Evolutionary conservation across 176 grass and related monocot genomes (phyloP).

Genomic region (Cenchrus americanus): DNA sequence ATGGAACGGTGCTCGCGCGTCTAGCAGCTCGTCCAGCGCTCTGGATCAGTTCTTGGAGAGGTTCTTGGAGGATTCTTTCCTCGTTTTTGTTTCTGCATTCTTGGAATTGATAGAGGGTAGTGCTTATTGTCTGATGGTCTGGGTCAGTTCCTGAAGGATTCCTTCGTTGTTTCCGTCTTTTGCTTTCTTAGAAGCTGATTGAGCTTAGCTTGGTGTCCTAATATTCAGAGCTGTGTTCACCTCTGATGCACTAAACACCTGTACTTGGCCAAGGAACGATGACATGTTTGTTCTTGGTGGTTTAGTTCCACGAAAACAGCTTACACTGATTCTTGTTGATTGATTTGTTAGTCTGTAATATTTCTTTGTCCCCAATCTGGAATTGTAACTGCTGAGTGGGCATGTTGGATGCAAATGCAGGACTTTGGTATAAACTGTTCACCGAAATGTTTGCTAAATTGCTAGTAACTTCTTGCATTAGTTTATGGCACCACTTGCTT

Average conservation of each 20-base stretch:
- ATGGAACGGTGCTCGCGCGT: not conserved
- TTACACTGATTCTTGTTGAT: not conserved
- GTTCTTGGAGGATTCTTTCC: conserved; percentile 5
- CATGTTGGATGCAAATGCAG: not conserved
- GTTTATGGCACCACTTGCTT: no score
- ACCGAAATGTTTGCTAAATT: not conserved
- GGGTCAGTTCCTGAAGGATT: not conserved
- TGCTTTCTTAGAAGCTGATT: not conserved
- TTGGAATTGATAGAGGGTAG: not conserved
- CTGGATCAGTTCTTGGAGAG: not conserved
- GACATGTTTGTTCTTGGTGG: not conserved
- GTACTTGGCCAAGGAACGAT: not conserved
- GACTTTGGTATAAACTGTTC: not conserved
- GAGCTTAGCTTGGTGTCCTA: not conserved
- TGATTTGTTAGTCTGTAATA: not conserved
- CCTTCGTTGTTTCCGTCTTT: not conserved
- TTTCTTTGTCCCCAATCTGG: not conserved
- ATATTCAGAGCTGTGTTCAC: not conserved
- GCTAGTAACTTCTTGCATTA: no score
- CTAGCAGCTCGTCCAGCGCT: not conserved
- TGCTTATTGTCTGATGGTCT: conserved; percentile 1
- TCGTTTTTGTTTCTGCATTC: conserved; percentile 19
- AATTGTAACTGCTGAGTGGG: not conserved
- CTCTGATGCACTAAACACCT: not conserved
- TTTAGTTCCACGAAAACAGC: not conserved